A percentile compares a stretch with the other conserved stretches of the same genome.
Conservation (phyloP, 2,329 filamentous ascomycete genomes). For the Mariannaea sp. region DNA sequence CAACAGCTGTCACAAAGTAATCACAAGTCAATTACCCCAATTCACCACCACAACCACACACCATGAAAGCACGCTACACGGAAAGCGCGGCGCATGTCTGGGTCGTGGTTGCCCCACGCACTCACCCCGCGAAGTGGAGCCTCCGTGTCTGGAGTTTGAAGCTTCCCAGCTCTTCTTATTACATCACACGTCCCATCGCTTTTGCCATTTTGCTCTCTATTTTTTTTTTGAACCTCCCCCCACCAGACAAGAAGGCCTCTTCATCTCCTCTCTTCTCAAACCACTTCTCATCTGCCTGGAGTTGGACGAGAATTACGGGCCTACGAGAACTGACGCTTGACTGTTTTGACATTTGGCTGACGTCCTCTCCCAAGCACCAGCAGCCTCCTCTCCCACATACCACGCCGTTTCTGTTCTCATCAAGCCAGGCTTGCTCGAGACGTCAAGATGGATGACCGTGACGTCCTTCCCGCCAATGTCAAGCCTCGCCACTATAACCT, state of each 20-base stretch:
- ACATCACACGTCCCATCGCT: slow-evolving; percentile 15
- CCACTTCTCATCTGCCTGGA: slow-evolving; percentile 22
- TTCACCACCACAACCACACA: too few species aligned
- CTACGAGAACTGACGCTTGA: not conserved
- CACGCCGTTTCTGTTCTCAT: slow-evolving; percentile 43
- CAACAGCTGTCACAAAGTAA: too few species aligned
- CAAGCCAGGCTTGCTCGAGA: slow-evolving; percentile 44
- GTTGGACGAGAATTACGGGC: slow-evolving; percentile 22
- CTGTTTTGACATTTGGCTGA: slow-evolving; percentile 8
- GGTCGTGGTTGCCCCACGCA: not conserved
- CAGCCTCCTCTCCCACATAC: slow-evolving; percentile 36
- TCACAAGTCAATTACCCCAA: too few species aligned
- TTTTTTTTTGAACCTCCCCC: not conserved
- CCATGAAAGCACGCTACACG: not conserved
- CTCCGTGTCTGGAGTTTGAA: slow-evolving; percentile 6
- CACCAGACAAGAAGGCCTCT: too few species aligned
- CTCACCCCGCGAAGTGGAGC: slow-evolving; percentile 17
- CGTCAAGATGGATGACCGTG: slow-evolving; percentile 60
- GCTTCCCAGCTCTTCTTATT: slow-evolving; percentile 20
- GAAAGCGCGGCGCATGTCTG: not conserved
- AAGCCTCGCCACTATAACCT: slow-evolving; percentile 87
- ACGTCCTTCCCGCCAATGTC: slow-evolving; percentile 66
- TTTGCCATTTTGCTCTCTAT: not conserved
- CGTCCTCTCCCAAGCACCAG: slow-evolving; percentile 8
- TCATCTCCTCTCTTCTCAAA: slow-evolving; percentile 1